Base-by-base conservation (phyloP, 1,139 yeast species). In the Yamadazyma atmosphaerica region DNA sequence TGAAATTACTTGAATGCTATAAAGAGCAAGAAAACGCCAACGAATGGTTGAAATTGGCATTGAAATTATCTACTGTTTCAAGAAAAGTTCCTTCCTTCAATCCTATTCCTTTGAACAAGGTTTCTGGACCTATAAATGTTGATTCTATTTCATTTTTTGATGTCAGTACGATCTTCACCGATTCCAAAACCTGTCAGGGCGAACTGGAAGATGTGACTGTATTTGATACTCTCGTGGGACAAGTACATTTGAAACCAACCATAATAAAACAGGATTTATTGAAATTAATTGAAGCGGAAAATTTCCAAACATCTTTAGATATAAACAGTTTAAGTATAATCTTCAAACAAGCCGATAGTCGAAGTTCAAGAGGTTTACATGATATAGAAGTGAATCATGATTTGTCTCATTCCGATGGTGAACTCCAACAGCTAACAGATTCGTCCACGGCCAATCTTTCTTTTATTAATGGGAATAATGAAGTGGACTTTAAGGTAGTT, bases 401-500 rank as follows among this genome's bases (percentile, higher is more conserved):
- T 14, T 34, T 32, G 1, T 16, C 30, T 3, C n/a, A 35, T 11
- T 34, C 36, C 10, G 19, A 35, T n/a, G n/a, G n/a, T n/a, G 9
- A n/a, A 8, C 5, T 7, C n/a, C n/a, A 16, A 16, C 33, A 30
- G 13, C 3, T 19, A 9, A n/a, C 19, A 4, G 16, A 19, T 30
- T 24, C 11, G 4, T 18, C 19, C 4, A 30, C 11, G 23, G 32
- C 31, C 4, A 37, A 39, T 27, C 33, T 39, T 27, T 15, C 3
- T n/a, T 14, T 33, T 6, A 3, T 14, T 24, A 27, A 29, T 3
- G 13, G 27, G 10, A 19, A 28, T 23, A 28, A 22, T 13, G 10
- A 19, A 8, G 4, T 29, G 4, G 23, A 21, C 3, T 23, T 28
- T 4, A 55, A 47, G 39, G 44, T 58, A 0, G 21, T 66, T n/a